phyloP scores from a whole-genome alignment of 768 basidiomycete species.

The Rubroboletus satanas region DNA sequence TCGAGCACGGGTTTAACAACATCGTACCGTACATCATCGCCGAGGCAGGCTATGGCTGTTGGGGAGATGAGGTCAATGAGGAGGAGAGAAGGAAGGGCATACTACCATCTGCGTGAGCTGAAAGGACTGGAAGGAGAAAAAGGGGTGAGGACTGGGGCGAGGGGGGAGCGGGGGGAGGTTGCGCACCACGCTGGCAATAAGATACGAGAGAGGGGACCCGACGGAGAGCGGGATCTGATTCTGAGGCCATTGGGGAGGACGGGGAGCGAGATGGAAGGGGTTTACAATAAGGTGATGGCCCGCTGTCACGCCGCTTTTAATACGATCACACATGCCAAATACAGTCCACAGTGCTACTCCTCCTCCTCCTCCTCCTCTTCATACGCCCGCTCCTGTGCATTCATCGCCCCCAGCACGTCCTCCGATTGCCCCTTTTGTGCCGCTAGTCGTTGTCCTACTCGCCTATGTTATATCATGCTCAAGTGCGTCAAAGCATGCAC shows the following conservation, averaged over 20 bases:
- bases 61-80: conserved; percentile 2
- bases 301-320: conserved; percentile 12
- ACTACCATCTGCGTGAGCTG: conserved; percentile 64
- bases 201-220: conserved; percentile 61
- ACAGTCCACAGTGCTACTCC: neutral
- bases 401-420: conserved; percentile 81
- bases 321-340: conserved; percentile 20
- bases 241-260: conserved; percentile 30
- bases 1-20: conserved; percentile 73
- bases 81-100: conserved; percentile 21
- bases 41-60: conserved; percentile 62
- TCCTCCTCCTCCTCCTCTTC: conserved; percentile 41
- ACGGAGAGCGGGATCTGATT: conserved; percentile 32
- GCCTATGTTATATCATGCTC: conserved; percentile 5
- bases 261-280: neutral
- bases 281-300: neutral
- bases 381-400: conserved; percentile 61
- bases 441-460: conserved; percentile 70
- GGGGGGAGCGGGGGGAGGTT: neutral
- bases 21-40: conserved; percentile 54
- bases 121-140: conserved; percentile 44
- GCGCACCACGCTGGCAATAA: conserved; percentile 70
- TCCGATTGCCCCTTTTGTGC: conserved; percentile 76
- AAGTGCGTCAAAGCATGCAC: conserved; percentile 29
- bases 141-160: conserved; percentile 13